Evolutionary conservation across 208 protist species (phyloP), one percentile per base, ranked within the genome.

Genomic region (Phytomonas francai): DNA sequence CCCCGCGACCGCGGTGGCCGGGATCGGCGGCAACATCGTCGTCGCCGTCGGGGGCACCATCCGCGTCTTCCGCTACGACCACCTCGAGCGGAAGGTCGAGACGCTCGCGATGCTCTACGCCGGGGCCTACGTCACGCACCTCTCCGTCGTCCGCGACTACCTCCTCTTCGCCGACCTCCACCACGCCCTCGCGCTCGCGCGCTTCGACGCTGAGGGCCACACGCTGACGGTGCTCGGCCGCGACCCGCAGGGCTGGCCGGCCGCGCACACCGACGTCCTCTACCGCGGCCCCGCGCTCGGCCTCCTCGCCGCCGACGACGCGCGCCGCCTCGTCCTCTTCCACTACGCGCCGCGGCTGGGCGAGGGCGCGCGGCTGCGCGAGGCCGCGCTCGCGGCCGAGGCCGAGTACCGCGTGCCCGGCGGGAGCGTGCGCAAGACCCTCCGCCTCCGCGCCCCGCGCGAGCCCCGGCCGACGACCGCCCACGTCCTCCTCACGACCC

Each of bases 71-170:
- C 75, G 77, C 62, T 93, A 87, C 76, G 79, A 94, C 75, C 77
- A 75, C 33, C 32, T 45, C 25, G 78, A 71, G 28, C 57, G 68
- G 29, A 84, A 80, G 49, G 73, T 93, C 31, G 83, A 85, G 45
- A 91, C 86, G 22, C 74, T 82, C 65, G 86, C 87, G 22, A 80
- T 96, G 49, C 72, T 96, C 42, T 94, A 93, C 66, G 85, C 88
- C 5, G 87, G 82, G n/a, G 76, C 81, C 29, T 96, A 93, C 68
- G 85, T 93, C 2, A 93, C 91, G 56, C 64, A 61, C 34, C 67
- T 96, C 67, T 81, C 81, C 0, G 75, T 79, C 25, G 79, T 96
- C 16, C 80, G 81, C 5, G 79, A 93, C 19, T 94, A 91, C 69
- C 74, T 96, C 31, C 71, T 94, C 34, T 81, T 91, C 61, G 91